Evolutionary conservation across 2,329 filamentous ascomycete species (phyloP), one percentile per base, ranked within the genome.

Genomic region (Aspergillus sp.): DNA sequence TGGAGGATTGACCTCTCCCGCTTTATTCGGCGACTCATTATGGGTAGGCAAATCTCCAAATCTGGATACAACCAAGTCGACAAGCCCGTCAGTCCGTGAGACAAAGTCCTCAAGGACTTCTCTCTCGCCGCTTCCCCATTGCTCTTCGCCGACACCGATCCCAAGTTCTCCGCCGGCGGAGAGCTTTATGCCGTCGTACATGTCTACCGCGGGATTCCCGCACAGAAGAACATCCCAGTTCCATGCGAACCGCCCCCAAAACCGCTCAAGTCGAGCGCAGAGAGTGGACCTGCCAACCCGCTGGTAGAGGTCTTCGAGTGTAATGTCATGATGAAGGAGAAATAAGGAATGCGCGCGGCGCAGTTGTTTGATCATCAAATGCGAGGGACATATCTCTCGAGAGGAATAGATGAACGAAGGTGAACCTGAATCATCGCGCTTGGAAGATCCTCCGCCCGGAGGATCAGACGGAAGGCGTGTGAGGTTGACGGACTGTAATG

Each of bases 91-190:
- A 27, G 88, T 86, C 46, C 86, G 77, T 7, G 76, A 77, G 1
- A 88, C 81, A 51, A 95, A 81, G n/a, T 88, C 88, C 65, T 97
- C 91, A 1, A 98, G 73, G 0, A 97, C 91, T 57, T 94, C 91
- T 57, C 91, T 78, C 70, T 97, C 91, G 30, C 89, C 89, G 62
- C 91, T 96, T 4, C 91, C 91, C 64, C 89, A 85, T 46, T 96
- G 88, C 70, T 97, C 93, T 64, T 97, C 93, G 12, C 93, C 93
- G 1, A 97, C 93, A 0, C 93, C 93, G 41, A 96, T 80, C 10
- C 93, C 93, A 28, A 97, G 78, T 68, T 97, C 91, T 12, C 93
- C 91, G 32, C 88, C 89, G 5, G 85, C 87, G 8, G 90, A 88
- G 30, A 98, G 75, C 65, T 94, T 95, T 61, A 95, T 81, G 4